Percentiles rank a stretch among this genome's conserved stretches.
These are phyloP conservation scores for Phytophthora fragariaefolia DNA, from an alignment of 352 stramenopile genomes.

Conservation along the genomic window DNA sequence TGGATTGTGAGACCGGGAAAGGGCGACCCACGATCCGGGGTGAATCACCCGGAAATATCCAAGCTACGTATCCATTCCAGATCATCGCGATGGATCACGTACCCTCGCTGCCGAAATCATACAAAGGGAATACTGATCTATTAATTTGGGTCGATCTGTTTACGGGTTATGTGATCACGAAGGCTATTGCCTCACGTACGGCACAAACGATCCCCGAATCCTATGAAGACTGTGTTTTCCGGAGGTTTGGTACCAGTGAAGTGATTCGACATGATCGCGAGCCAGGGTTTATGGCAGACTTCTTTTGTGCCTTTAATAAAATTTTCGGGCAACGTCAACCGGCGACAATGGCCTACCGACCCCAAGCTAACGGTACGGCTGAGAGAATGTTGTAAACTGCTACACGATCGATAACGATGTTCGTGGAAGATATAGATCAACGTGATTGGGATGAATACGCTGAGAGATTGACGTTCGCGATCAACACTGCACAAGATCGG, in stretches of 20 bases:
- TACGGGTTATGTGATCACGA: no score
- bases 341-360: not conserved
- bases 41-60: not conserved
- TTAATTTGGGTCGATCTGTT: not conserved
- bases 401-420: not conserved
- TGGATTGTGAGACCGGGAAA: slow-evolving; percentile 10
- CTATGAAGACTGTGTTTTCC: not conserved
- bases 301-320: not conserved
- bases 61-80: not conserved
- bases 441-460: not conserved
- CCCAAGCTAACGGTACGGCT: not conserved
- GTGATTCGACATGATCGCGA: not conserved
- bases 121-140: not conserved
- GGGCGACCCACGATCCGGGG: not conserved
- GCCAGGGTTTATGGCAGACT: not conserved
- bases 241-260: not conserved
- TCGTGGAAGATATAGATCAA: not conserved
- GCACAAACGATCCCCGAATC: not conserved
- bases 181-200: no score
- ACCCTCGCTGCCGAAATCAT: not conserved
- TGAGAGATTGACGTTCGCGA: not conserved
- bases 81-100: not conserved
- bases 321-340: not conserved
- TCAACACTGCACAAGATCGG: not conserved
- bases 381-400: not conserved